Conservation (phyloP, 2,329 filamentous ascomycete genomes). For the Aspergillus texensis region DNA sequence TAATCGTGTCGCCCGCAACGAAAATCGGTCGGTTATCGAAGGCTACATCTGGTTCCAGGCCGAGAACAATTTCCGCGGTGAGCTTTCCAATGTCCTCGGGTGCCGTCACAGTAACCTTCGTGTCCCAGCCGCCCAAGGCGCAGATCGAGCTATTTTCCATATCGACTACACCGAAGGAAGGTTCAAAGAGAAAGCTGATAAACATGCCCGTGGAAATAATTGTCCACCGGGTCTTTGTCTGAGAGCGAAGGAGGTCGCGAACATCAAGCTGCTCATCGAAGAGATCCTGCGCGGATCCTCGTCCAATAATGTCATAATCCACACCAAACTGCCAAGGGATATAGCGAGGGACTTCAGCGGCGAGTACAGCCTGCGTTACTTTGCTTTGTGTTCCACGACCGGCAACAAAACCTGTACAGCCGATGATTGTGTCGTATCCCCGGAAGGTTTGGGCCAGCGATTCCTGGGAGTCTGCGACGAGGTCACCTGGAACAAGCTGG, state of each 20-base stretch:
- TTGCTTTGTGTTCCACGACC: slow-evolving; percentile 61
- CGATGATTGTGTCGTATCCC: slow-evolving; percentile 51
- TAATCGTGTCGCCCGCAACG: slow-evolving; percentile 64
- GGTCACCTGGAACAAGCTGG: slow-evolving; percentile 50
- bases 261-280: slow-evolving; percentile 71
- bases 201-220: slow-evolving; percentile 72
- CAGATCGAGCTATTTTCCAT: slow-evolving; percentile 45
- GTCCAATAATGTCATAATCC: slow-evolving; percentile 68
- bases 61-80: slow-evolving; percentile 57
- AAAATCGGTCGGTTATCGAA: slow-evolving; percentile 55
- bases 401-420: slow-evolving; percentile 63
- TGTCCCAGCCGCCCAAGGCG: slow-evolving; percentile 65
- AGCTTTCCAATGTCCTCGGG: slow-evolving; percentile 65
- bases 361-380: slow-evolving; percentile 58
- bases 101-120: slow-evolving; percentile 63
- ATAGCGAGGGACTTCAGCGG: slow-evolving; percentile 55
- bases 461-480: slow-evolving; percentile 31
- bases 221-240: slow-evolving; percentile 58
- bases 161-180: slow-evolving; percentile 65
- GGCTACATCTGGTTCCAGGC: slow-evolving; percentile 23
- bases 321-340: slow-evolving; percentile 76
- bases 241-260: slow-evolving; percentile 53
- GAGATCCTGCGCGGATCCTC: slow-evolving; percentile 61
- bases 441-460: slow-evolving; percentile 49
- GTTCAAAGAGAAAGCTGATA: slow-evolving; percentile 69